Conservation (phyloP, 192 early-diverging fungal species). For the Spinellus fusiger region DNA sequence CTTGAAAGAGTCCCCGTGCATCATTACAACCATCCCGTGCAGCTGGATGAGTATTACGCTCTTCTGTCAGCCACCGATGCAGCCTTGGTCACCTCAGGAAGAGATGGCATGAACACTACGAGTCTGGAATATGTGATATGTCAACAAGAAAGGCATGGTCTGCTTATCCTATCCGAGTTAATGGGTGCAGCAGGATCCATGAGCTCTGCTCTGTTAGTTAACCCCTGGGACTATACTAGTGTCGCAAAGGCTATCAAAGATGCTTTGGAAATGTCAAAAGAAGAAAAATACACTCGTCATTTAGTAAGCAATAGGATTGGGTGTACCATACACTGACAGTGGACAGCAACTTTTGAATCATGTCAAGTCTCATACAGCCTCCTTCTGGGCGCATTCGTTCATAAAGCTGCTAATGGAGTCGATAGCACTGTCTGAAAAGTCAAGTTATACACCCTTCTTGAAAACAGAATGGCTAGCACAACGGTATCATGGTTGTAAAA, state of each 20-base stretch:
- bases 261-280: slow-evolving; percentile 56
- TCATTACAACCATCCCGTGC: slow-evolving; percentile 87
- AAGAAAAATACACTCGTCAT: slow-evolving; percentile 61
- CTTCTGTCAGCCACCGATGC: slow-evolving; percentile 88
- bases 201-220: slow-evolving; percentile 74
- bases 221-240: slow-evolving; percentile 83
- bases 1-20: slow-evolving; percentile 94
- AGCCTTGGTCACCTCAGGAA: slow-evolving; percentile 83
- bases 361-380: slow-evolving; percentile 78
- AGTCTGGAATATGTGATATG: slow-evolving; percentile 92
- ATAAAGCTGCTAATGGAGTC: slow-evolving; percentile 63
- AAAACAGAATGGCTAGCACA: slow-evolving; percentile 28
- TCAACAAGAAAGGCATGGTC: slow-evolving; percentile 80
- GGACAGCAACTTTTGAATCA: slow-evolving; percentile 71
- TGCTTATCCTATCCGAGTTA: slow-evolving; percentile 92
- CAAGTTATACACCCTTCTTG: slow-evolving; percentile 38
- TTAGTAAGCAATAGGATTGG: slow-evolving; percentile 30
- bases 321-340: neutral
- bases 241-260: slow-evolving; percentile 78
- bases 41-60: slow-evolving; percentile 93
- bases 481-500: slow-evolving; percentile 51
- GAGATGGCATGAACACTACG: slow-evolving; percentile 98
- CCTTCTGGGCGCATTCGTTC: slow-evolving; percentile 83
- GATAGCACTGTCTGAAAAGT: slow-evolving; percentile 36
- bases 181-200: slow-evolving; percentile 89